Evolutionary conservation across 164 flowering plant genomes (phyloP), one percentile per base, ranked within the genome.

Genomic region (Buxus sempervirens): DNA sequence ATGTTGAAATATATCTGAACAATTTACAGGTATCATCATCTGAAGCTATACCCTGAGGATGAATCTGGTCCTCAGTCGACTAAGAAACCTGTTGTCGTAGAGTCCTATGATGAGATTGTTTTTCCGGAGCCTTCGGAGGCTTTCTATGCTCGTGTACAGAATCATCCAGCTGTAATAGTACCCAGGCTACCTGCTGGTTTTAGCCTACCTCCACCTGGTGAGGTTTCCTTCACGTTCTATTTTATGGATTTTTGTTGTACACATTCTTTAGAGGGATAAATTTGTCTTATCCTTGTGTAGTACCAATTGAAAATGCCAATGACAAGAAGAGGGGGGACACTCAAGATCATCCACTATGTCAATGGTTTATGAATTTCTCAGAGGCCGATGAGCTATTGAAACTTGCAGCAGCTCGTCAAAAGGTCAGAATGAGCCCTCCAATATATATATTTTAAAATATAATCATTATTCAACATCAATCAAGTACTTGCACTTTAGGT

Each of bases 61-160:
- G 97, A 93, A 62, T 78, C 91, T 60, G 97, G 91, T 48, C 90
- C 92, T 13, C 81, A 84, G 70, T 80, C 92, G 48, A 82, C 90
- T 38, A 93, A 91, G 80, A 93, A 87, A 72, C 97, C 97, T 65
- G 96, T 93, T 74, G 93, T 93, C 42, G 81, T 85, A 54, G 98
- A 93, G 72, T 77, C 90, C 0, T 93, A 88, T 75, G 86, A 93
- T 80, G 96, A 93, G 78, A 69, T 91, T 75, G 98, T 93, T 42
- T 88, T 90, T 59, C 79, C 89, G 22, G 98, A 90, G 64, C 97
- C 97, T 56, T 77, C 84, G 0, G 97, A 93, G 78, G 62, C 63
- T 73, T 89, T 93, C 73, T 73, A 82, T 68, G 82, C 96, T 63
- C 87, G 92, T 60, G 85, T 83, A 20, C 86, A 84, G 80, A 83